Conservation (phyloP, 805 yeast genomes). For the Metahyphopichia silvanorum region DNA sequence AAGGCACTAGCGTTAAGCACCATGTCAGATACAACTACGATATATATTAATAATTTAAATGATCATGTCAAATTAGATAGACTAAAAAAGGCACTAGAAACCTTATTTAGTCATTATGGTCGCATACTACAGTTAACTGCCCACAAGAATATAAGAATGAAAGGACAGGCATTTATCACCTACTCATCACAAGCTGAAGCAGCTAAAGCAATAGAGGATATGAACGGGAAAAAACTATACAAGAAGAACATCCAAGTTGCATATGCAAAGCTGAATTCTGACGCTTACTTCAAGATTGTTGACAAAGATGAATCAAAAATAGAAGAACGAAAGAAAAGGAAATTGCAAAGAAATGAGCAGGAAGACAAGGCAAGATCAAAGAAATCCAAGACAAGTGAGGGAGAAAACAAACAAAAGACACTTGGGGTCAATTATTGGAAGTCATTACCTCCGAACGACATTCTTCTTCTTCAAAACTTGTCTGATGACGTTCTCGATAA, state of each 20-base stretch:
- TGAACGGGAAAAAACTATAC: slow-evolving; percentile 41
- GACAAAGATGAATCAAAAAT: slow-evolving; percentile 16
- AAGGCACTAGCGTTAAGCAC: neutral
- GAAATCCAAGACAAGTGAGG: slow-evolving; percentile 12
- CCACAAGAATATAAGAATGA: slow-evolving; percentile 57
- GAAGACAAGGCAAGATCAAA: slow-evolving; percentile 8
- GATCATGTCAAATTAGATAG: slow-evolving; percentile 59
- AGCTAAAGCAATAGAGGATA: slow-evolving; percentile 37
- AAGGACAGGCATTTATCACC: slow-evolving; percentile 82
- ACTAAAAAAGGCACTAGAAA: slow-evolving; percentile 41
- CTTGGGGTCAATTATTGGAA: slow-evolving; percentile 13
- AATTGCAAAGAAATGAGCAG: slow-evolving; percentile 5
- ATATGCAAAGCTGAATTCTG: slow-evolving; percentile 45
- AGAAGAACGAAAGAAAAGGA: slow-evolving; percentile 17
- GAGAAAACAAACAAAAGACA: slow-evolving; percentile 8
- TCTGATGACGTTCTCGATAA: slow-evolving; percentile 4
- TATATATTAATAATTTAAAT: slow-evolving; percentile 72
- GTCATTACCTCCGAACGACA: slow-evolving; percentile 64
- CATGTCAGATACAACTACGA: slow-evolving; percentile 13
- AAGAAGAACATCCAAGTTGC: slow-evolving; percentile 48
- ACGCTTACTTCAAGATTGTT: slow-evolving; percentile 18
- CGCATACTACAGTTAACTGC: slow-evolving; percentile 50
- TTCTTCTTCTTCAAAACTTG: slow-evolving; percentile 63
- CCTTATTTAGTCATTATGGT: slow-evolving; percentile 45
- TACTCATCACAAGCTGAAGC: slow-evolving; percentile 45